These are phyloP conservation scores for Echeveria elegans DNA, from an alignment of 164 flowering plant genomes.

Conservation along the genomic window DNA sequence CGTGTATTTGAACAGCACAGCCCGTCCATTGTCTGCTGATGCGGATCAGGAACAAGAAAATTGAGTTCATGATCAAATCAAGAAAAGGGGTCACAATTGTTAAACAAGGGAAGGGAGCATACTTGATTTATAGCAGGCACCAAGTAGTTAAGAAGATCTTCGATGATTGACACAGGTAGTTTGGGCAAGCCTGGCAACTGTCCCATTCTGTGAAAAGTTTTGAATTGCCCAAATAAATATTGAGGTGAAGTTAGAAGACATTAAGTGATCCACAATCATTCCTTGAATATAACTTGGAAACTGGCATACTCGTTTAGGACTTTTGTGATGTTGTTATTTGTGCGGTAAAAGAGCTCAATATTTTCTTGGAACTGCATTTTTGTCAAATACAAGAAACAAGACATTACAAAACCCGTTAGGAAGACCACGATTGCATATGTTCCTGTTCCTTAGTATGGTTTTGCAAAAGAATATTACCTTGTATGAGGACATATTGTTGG, in stretches of 20 bases:
- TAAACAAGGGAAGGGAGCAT: no score
- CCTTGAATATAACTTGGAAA: background rate
- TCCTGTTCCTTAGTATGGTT: background rate
- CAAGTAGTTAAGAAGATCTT: background rate
- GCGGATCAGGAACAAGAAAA: background rate
- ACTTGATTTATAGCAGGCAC: background rate
- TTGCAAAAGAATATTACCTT: constrained; percentile 28
- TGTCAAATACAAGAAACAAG: background rate
- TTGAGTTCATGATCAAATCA: background rate
- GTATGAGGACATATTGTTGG: constrained; percentile 35
- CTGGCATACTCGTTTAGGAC: constrained; percentile 63
- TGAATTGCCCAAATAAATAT: background rate
- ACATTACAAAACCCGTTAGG: background rate
- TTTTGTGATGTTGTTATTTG: constrained; percentile 57
- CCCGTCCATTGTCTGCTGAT: background rate
- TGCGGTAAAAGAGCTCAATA: constrained; percentile 51
- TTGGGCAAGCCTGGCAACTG: background rate
- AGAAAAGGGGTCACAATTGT: background rate
- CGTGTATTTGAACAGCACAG: background rate
- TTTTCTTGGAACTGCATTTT: constrained; percentile 64
- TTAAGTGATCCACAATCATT: background rate
- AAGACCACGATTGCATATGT: background rate
- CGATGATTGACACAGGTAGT: background rate
- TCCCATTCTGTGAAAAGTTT: background rate
- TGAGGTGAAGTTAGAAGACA: background rate